Evolutionary conservation across 495 filamentous ascomycete species (phyloP), one percentile per base, ranked within the genome.

Genomic region (Penicillium odoratum): DNA sequence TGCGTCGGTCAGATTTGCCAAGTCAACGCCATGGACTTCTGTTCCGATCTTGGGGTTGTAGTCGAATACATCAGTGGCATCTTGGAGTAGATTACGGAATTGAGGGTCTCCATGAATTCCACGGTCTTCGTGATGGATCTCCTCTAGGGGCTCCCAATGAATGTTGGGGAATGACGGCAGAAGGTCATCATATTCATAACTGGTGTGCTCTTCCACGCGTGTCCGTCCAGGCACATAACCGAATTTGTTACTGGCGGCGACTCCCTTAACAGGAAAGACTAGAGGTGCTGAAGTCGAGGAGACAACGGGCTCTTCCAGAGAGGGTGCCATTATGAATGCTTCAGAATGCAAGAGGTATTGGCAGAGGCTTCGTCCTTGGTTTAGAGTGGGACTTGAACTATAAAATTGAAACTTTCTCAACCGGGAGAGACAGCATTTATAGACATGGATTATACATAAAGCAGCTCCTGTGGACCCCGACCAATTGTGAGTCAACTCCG

Each of bases 11-110:
- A 93, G 78, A 54, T 81, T 79, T 10, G 83, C 79, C 9, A 93
- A 83, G 61, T 90, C 81, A 9, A 91, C 74, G 1, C 88, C 89
- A 46, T 82, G 77, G 57, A 93, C 73, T 64, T 92, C 88, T 0
- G 88, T 91, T 53, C 89, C 87, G 58, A 90, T 85, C 46, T 86
- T 84, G 15, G 86, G 86, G 5, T 81, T 89, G 56, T 84, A 81
- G 63, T 88, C 84, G 64, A 82, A 80, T 28, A 87, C 74, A 34
- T 78, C 75, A 0, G 78, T 80, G 26, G 81, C 81, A 30, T 77
- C 72, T 45, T 64, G 68, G 43, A 83, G 71, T 21, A 84, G 70
- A 52, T 82, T 76, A 36, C 72, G 68, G 69, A 85, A 86, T 16
- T 79, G 67, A 6, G 81, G 76, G 55, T 86, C 77, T 36, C 85